Conservation (phyloP, 164 flowering plant species). For the Akebia trifoliata region DNA sequence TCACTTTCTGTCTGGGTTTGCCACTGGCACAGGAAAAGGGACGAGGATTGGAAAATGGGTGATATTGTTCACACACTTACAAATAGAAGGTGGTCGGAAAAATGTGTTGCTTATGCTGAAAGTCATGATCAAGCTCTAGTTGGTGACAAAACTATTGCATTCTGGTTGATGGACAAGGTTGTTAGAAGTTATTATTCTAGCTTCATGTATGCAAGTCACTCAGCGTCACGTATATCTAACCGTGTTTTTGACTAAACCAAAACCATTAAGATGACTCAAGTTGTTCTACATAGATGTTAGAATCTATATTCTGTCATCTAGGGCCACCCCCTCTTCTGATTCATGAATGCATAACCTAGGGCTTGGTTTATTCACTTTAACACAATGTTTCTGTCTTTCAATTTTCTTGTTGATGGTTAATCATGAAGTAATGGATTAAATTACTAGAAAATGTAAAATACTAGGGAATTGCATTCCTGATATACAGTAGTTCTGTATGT, state of each 20-base stretch:
- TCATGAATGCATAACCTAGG: not conserved
- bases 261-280: not conserved
- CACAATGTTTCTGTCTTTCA: not conserved
- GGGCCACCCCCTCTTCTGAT: not conserved
- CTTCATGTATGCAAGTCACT: not conserved
- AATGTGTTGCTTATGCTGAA: slow-evolving; percentile 94
- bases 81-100: slow-evolving; percentile 95
- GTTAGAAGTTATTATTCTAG: not conserved
- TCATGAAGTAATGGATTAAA: not conserved
- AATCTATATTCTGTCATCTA: not conserved
- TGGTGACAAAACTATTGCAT: slow-evolving; percentile 98
- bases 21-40: slow-evolving; percentile 55
- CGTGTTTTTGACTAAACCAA: not conserved
- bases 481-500: too few species aligned
- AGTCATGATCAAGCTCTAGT: slow-evolving; percentile 99
- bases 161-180: slow-evolving; percentile 99
- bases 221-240: not conserved
- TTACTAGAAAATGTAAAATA: not conserved
- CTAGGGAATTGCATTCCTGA: not conserved
- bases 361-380: not conserved
- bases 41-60: slow-evolving; percentile 95
- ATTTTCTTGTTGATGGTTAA: not conserved
- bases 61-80: slow-evolving; percentile 84
- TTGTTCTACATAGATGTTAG: not conserved
- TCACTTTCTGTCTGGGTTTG: slow-evolving; percentile 3